phyloP scores from a whole-genome alignment of 306 rosid genomes.

The Vigna radiata region DNA sequence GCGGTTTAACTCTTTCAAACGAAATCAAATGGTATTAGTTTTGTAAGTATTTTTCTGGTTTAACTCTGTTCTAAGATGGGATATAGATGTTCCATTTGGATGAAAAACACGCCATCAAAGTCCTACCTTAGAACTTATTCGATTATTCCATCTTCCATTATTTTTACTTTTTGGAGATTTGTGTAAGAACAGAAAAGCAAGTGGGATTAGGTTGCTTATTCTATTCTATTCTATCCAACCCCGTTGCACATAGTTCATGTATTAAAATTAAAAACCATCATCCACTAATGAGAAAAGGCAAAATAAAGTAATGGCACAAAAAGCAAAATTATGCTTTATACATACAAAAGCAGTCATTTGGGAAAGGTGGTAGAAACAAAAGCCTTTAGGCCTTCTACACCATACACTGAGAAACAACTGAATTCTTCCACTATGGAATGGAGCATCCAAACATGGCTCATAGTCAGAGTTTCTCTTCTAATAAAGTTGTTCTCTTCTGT shows the following conservation, averaged over 20 bases:
- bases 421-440: constrained; percentile 31
- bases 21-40: neutral
- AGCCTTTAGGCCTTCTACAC: constrained; percentile 39
- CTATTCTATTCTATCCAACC: constrained; percentile 27
- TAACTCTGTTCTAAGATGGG: neutral
- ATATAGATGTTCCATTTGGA: neutral
- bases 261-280: constrained; percentile 36
- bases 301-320: constrained; percentile 34
- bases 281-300: constrained; percentile 36
- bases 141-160: constrained; percentile 29
- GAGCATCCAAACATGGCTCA: constrained; percentile 38
- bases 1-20: neutral
- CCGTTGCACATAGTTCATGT: constrained; percentile 12
- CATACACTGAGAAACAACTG: neutral
- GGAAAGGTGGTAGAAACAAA: constrained; percentile 38
- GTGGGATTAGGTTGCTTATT: constrained; percentile 36
- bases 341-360: constrained; percentile 42
- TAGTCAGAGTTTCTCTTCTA: constrained; percentile 48
- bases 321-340: constrained; percentile 54
- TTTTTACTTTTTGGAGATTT: constrained; percentile 9
- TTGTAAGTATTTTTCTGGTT: neutral
- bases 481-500: constrained; percentile 81
- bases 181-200: neutral
- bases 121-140: constrained; percentile 3
- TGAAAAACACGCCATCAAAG: neutral